These are phyloP conservation scores for Xylogone sp. DNA, from an alignment of 2,329 filamentous ascomycete genomes.

Conservation along the genomic window DNA sequence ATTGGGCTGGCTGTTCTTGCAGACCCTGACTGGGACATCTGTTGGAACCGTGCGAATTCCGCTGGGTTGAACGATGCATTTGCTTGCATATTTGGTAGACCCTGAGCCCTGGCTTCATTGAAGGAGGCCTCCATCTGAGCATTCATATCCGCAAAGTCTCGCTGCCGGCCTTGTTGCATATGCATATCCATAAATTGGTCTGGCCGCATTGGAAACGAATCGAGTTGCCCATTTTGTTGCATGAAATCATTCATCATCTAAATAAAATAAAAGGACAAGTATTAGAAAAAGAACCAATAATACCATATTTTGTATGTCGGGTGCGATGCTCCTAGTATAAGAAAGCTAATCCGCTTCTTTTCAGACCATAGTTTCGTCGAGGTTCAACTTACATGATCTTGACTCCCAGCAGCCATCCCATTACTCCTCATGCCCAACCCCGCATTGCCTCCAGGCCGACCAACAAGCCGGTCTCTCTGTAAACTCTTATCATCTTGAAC, in stretches of 20 bases:
- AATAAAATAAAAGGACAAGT: neutral
- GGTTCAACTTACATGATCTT: constrained; percentile 60
- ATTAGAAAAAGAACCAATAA: neutral
- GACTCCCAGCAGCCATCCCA: constrained; percentile 42
- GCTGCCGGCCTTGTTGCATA: neutral
- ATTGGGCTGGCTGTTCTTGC: constrained; percentile 58
- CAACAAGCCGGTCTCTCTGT: constrained; percentile 84
- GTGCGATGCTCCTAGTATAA: too few species aligned
- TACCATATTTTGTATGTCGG: too few species aligned
- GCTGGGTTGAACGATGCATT: constrained; percentile 66
- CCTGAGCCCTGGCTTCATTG: constrained; percentile 10
- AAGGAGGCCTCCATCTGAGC: constrained; percentile 69
- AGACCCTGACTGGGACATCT: constrained; percentile 57
- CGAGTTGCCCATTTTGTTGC: constrained; percentile 66
- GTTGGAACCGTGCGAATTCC: constrained; percentile 85
- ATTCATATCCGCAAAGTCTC: neutral
- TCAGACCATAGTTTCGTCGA: neutral
- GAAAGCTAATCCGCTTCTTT: neutral
- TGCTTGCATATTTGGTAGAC: neutral
- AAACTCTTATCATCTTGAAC: constrained; percentile 94
- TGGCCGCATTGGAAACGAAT: constrained; percentile 29
- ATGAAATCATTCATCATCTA: constrained; percentile 94
- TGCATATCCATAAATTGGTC: constrained; percentile 4
- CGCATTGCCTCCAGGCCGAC: constrained; percentile 56
- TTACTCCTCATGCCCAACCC: constrained; percentile 75